These are phyloP conservation scores for Cornus florida DNA, from an alignment of 148 eudicot genomes.

Conservation along the genomic window DNA sequence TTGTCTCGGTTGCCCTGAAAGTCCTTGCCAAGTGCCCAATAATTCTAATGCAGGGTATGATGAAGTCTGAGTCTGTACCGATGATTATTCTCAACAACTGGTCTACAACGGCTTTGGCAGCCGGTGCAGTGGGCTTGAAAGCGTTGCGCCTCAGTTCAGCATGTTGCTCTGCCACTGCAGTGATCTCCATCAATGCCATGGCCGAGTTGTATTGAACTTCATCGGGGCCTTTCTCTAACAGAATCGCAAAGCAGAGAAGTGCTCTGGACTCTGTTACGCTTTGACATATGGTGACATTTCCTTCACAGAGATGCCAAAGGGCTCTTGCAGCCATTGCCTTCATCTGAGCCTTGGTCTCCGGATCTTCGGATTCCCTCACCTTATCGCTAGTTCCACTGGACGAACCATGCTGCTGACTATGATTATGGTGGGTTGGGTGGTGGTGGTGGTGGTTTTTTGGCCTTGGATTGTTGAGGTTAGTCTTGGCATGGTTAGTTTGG, in stretches of 20 bases:
- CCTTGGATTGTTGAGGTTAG: neutral
- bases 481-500: neutral
- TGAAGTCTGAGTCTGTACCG: conserved; percentile 8
- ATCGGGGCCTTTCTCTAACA: conserved; percentile 16
- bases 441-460: no score
- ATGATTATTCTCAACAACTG: conserved; percentile 10
- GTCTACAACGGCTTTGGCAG: conserved; percentile 17
- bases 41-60: conserved; percentile 11
- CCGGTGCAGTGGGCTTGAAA: conserved; percentile 21
- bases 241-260: conserved; percentile 13
- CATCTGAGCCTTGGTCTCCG: conserved; percentile 13
- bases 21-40: conserved; percentile 20
- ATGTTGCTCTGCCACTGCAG: conserved; percentile 12
- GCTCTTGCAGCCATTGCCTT: conserved; percentile 24
- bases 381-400: conserved; percentile 10
- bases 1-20: conserved; percentile 16
- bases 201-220: conserved; percentile 22
- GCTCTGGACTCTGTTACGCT: conserved; percentile 23
- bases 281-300: conserved; percentile 5
- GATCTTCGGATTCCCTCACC: conserved; percentile 18
- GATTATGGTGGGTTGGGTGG: neutral
- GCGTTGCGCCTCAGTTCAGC: conserved; percentile 13
- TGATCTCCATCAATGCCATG: conserved; percentile 21
- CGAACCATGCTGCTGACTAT: neutral
- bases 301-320: neutral